phyloP scores from a whole-genome alignment of 2,329 filamentous ascomycete species.

The Colletotrichum viniferum region DNA sequence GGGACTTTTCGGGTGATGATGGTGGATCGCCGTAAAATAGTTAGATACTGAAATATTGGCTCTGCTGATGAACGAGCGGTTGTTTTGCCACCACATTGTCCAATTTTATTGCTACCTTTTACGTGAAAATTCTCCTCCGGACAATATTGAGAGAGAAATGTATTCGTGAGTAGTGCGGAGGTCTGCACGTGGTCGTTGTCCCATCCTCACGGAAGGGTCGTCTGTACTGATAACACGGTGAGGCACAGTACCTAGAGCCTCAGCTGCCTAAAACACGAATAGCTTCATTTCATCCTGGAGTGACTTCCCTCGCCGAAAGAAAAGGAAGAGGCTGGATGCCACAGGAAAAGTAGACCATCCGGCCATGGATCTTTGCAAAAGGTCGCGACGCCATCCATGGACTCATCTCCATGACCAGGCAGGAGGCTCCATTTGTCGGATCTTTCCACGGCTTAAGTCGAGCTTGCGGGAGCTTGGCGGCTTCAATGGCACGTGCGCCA shows the following conservation, averaged over 20 bases:
- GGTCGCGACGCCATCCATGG: not conserved
- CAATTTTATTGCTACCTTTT: not conserved
- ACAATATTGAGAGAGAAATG: not conserved
- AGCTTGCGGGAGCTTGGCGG: not conserved
- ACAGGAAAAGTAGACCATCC: not conserved
- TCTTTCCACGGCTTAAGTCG: constrained; percentile 9
- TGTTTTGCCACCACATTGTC: not conserved
- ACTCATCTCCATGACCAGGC: not conserved
- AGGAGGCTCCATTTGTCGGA: not conserved
- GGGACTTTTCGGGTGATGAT: not conserved
- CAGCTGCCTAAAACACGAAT: not conserved
- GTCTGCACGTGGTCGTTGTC: not conserved
- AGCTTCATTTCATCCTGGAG: not conserved
- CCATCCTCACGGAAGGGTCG: not conserved
- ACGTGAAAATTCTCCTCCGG: rapidly evolving
- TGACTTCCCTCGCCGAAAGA: not conserved
- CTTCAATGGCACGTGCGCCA: constrained; percentile 15
- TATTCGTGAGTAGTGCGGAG: not conserved
- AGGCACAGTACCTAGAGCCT: not conserved
- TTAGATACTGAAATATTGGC: not conserved
- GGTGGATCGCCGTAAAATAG: not conserved
- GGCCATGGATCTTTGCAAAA: not conserved
- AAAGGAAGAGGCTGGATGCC: not conserved
- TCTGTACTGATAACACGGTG: not conserved
- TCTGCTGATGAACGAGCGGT: not conserved